Conservation (phyloP, 352 stramenopile genomes). For the Phytopythium oedochilum region DNA sequence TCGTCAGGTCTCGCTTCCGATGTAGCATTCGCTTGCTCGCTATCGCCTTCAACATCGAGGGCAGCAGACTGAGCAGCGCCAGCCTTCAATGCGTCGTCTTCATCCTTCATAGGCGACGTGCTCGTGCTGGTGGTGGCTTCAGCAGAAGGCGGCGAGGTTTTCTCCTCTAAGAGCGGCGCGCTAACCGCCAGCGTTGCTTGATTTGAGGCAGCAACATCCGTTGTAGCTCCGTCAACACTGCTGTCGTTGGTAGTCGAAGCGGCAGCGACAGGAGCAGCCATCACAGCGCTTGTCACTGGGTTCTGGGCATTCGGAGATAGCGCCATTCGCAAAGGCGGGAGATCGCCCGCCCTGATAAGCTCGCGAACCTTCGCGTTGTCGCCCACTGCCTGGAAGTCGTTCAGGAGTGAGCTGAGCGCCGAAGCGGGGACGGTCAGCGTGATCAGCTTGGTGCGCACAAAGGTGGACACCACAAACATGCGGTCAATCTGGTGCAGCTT, state of each 20-base stretch:
- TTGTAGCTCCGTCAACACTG: not conserved
- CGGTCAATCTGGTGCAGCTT: conserved; percentile 72
- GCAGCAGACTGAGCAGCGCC: too few species aligned
- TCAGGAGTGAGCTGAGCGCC: conserved; percentile 32
- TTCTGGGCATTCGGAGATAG: too few species aligned
- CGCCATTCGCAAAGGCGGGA: conserved; percentile 11
- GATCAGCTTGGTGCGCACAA: conserved; percentile 32
- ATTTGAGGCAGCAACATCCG: not conserved
- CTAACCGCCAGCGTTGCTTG: not conserved
- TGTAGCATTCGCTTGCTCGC: too few species aligned
- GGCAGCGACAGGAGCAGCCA: not conserved
- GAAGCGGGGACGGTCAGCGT: conserved; percentile 11
- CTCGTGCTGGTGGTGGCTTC: not conserved
- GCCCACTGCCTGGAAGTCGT: conserved; percentile 32
- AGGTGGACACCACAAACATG: conserved; percentile 41
- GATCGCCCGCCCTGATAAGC: conserved; percentile 28
- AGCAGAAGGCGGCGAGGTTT: not conserved
- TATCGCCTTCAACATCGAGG: too few species aligned
- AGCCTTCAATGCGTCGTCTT: too few species aligned
- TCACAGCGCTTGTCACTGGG: not conserved
- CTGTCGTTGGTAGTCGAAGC: not conserved
- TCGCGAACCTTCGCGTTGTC: conserved; percentile 19
- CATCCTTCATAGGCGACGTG: not conserved
- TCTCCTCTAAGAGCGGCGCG: not conserved
- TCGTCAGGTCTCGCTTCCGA: not conserved